Percentiles rank a stretch among this genome's conserved stretches.
Conservation (phyloP, 2,329 filamentous ascomycete species). For the Ustilaginoidea virens region DNA sequence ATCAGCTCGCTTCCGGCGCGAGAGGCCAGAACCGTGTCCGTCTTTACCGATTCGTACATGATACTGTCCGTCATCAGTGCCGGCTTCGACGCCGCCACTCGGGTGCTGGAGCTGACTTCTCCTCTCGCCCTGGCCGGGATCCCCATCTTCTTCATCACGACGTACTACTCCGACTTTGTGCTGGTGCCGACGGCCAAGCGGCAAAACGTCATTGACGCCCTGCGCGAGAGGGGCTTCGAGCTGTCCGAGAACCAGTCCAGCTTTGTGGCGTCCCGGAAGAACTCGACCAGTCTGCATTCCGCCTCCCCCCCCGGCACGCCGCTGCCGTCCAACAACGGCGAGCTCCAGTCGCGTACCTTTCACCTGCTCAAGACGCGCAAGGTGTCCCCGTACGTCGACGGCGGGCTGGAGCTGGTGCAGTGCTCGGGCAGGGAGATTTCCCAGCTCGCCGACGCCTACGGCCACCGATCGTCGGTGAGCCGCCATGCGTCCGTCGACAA, state of each 20-base stretch:
- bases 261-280: conserved; percentile 40
- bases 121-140: conserved; percentile 85
- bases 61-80: conserved; percentile 83
- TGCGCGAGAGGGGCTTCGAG: conserved; percentile 68
- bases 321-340: conserved; percentile 60
- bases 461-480: conserved; percentile 21
- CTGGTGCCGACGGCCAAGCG: conserved; percentile 67
- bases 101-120: conserved; percentile 81
- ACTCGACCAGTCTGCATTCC: conserved; percentile 13
- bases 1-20: conserved; percentile 46
- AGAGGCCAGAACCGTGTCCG: conserved; percentile 40
- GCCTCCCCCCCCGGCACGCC: conserved; percentile 48
- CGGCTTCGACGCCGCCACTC: conserved; percentile 78
- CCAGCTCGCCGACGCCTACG: conserved; percentile 21
- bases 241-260: conserved; percentile 59
- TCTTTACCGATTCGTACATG: conserved; percentile 72
- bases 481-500: conserved; percentile 19
- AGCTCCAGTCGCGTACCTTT: conserved; percentile 75
- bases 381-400: conserved; percentile 58
- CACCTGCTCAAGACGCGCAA: conserved; percentile 62
- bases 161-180: conserved; percentile 96
- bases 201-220: conserved; percentile 56
- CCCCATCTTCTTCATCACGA: conserved; percentile 96
- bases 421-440: conserved; percentile 53
- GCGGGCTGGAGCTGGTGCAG: conserved; percentile 57